These are phyloP conservation scores for Pholiota molesta DNA, from an alignment of 768 basidiomycete species.

Conservation along the genomic window DNA sequence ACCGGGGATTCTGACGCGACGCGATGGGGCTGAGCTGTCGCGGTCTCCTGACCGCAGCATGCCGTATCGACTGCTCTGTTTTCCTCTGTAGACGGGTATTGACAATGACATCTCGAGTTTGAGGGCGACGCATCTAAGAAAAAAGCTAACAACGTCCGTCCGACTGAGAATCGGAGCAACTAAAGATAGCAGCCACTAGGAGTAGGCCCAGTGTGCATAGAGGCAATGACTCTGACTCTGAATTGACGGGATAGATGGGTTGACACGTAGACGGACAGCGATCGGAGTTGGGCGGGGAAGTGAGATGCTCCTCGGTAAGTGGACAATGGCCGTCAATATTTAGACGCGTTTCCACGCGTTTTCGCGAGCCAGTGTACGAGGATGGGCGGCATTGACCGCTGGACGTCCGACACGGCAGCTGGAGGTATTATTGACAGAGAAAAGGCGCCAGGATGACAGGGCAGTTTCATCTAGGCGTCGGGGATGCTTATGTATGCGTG, in stretches of 20 bases:
- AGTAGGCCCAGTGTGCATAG: not conserved
- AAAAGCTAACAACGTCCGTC: not conserved
- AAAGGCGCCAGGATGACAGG: not conserved
- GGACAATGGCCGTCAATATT: not conserved
- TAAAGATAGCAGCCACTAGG: not conserved
- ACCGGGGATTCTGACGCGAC: not conserved
- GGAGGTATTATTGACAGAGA: not conserved
- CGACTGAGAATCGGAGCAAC: not conserved
- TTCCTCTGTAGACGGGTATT: not conserved
- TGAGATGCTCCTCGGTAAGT: not conserved
- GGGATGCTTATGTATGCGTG: not conserved
- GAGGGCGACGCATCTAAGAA: not conserved
- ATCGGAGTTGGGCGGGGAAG: not conserved
- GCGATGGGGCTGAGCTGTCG: not conserved
- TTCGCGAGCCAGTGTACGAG: not conserved
- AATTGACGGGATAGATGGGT: not conserved
- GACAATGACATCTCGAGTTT: not conserved
- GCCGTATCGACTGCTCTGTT: not conserved
- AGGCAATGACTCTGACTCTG: not conserved
- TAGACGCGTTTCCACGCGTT: constrained; percentile 12
- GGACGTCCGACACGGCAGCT: not conserved
- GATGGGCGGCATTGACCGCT: not conserved
- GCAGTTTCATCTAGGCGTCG: no score
- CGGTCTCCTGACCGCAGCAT: not conserved
- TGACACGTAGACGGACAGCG: not conserved